Conservation (phyloP, 306 rosid genomes). For the Comarum palustre region DNA sequence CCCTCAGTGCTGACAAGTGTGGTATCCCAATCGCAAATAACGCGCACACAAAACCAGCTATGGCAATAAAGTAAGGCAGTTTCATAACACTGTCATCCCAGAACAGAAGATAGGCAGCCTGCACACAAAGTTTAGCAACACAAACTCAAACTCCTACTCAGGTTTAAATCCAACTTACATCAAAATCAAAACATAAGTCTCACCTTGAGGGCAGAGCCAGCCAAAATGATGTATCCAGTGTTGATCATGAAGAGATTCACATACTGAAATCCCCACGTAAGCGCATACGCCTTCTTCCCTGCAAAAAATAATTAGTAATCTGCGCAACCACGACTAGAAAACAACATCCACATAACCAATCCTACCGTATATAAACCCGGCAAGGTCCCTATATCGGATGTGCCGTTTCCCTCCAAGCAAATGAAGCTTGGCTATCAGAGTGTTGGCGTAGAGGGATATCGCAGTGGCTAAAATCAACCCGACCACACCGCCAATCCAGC, state of each 20-base stretch:
- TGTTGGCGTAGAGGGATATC: constrained; percentile 72
- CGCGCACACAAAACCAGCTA: constrained; percentile 77
- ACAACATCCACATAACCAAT: background rate
- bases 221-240: constrained; percentile 77
- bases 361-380: constrained; percentile 72
- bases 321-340: background rate
- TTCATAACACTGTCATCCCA: constrained; percentile 56
- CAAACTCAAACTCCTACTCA: background rate
- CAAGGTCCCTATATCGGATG: constrained; percentile 93
- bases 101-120: constrained; percentile 78
- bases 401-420: constrained; percentile 85
- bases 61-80: constrained; percentile 75
- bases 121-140: constrained; percentile 16
- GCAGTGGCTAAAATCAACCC: constrained; percentile 71
- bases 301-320: constrained; percentile 20
- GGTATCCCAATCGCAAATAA: constrained; percentile 85
- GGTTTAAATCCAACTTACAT: background rate
- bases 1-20: constrained; percentile 85
- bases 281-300: constrained; percentile 76
- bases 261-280: constrained; percentile 87
- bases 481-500: constrained; percentile 67
- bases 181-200: constrained; percentile 13
- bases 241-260: constrained; percentile 94
- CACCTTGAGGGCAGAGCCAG: constrained; percentile 93
- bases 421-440: constrained; percentile 88